Evolutionary conservation across 225 moss, liverwort and hornwort species (phyloP), one percentile per base, ranked within the genome.

Genomic region (Physcomitrium patens): DNA sequence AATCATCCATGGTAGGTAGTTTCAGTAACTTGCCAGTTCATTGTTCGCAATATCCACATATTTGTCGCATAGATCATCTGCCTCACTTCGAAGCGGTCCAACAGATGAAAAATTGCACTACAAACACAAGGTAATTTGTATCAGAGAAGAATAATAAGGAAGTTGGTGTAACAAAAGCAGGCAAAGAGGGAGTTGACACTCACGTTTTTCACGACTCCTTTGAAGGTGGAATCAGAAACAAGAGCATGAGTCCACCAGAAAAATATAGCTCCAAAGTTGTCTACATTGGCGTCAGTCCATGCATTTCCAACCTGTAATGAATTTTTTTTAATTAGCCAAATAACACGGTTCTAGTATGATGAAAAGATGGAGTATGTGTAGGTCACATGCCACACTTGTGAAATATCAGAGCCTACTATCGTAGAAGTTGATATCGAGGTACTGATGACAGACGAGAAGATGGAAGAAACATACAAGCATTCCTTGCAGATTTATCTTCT

Each of bases 181-280:
- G 31, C 20, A 60, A 64, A 41, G 71, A 16, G 65, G 14, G 57
- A 31, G 41, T 19, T 37, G 47, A 11, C n/a, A 82, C 87, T 81
- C 70, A 96, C 95, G 58, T 58, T 72, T 55, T 88, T 76, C 57
- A 85, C 44, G 57, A 97, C 76, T 65, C 94, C 97, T 7, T 75
- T 54, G 75, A 84, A 97, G 16, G 97, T 67, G 27, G 82, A 68
- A 77, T 94, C 93, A 56, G 97, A 97, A 57, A 97, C 77, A 12
- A 97, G 83, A 47, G 97, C 97, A 80, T 97, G 97, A 47, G 79
- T 84, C 97, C 97, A 94, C 97, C 97, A 97, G 72, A 43, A 97
- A 73, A 97, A 94, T 20, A 90, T 56, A n/a, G 94, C 91, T 45
- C 94, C 97, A 77, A 82, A 90, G 77, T 97, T 97, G 79, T 97